Percentiles rank a stretch among this genome's conserved stretches.
Conservation (phyloP, 768 basidiomycete genomes). For the Amanita fuliginea region DNA sequence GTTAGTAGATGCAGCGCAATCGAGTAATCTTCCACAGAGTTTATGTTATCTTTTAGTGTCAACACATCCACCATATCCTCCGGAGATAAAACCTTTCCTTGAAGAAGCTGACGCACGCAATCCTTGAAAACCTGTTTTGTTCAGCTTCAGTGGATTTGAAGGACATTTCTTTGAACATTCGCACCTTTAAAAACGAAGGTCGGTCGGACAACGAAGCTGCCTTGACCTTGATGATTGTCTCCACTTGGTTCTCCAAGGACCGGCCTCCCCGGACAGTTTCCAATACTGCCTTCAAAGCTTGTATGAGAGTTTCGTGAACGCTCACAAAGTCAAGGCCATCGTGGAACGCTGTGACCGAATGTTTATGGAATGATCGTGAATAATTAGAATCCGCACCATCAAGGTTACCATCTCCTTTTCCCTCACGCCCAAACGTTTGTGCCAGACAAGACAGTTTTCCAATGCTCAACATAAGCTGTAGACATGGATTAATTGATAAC, state of each 20-base stretch:
- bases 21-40: constrained; percentile 50
- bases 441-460: constrained; percentile 81
- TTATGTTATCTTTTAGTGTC: constrained; percentile 71
- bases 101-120: constrained; percentile 55
- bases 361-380: neutral
- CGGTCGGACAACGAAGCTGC: constrained; percentile 35
- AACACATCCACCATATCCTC: constrained; percentile 81
- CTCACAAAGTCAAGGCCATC: constrained; percentile 80
- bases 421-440: constrained; percentile 52
- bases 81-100: constrained; percentile 60
- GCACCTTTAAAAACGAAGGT: constrained; percentile 42
- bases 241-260: constrained; percentile 58
- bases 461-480: constrained; percentile 81
- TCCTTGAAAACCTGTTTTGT: constrained; percentile 53
- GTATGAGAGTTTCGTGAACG: constrained; percentile 62
- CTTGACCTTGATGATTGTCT: constrained; percentile 45
- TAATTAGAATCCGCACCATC: constrained; percentile 32
- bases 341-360: constrained; percentile 53
- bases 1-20: constrained; percentile 58
- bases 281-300: constrained; percentile 46
- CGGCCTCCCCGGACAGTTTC: constrained; percentile 43
- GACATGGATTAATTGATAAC: neutral
- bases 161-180: neutral
- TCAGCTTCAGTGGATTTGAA: neutral
- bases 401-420: constrained; percentile 38